phyloP scores from a whole-genome alignment of 2,329 filamentous ascomycete genomes.

The Chaetothyriales sp. region DNA sequence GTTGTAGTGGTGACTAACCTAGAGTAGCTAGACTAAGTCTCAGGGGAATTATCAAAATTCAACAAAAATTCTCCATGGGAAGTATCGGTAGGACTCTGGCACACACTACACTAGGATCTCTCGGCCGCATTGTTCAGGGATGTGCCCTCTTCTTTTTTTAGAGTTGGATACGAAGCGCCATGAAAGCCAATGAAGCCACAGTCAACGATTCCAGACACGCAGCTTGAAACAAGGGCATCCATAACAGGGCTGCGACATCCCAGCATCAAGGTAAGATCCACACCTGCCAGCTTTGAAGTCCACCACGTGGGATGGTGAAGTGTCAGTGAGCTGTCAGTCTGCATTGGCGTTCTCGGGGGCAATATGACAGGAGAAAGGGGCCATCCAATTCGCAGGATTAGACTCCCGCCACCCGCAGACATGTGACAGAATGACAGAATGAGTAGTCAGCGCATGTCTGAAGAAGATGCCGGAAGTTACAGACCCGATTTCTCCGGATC shows the following conservation, averaged over 20 bases:
- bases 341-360: not conserved
- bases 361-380: too few relatives aligned
- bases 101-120: not conserved
- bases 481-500: too few relatives aligned
- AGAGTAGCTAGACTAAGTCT: too few relatives aligned
- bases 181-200: not conserved
- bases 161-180: not conserved
- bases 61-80: too few relatives aligned
- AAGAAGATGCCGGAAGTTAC: too few relatives aligned
- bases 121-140: too few relatives aligned
- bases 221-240: not conserved
- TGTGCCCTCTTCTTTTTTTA: not conserved
- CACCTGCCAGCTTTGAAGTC: not conserved
- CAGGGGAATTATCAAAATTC: too few relatives aligned
- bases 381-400: too few relatives aligned
- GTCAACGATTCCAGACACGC: not conserved
- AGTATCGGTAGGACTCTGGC: not conserved
- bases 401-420: too few relatives aligned
- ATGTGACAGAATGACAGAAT: not conserved
- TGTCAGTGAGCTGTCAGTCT: not conserved
- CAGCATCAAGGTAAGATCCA: not conserved
- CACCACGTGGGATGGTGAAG: not conserved
- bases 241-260: not conserved
- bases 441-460: too few relatives aligned
- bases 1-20: too few relatives aligned